A percentile compares a stretch with the other conserved stretches of the same genome.
Conservation (phyloP, 257 asterid species). For the Primulina eburnea region DNA sequence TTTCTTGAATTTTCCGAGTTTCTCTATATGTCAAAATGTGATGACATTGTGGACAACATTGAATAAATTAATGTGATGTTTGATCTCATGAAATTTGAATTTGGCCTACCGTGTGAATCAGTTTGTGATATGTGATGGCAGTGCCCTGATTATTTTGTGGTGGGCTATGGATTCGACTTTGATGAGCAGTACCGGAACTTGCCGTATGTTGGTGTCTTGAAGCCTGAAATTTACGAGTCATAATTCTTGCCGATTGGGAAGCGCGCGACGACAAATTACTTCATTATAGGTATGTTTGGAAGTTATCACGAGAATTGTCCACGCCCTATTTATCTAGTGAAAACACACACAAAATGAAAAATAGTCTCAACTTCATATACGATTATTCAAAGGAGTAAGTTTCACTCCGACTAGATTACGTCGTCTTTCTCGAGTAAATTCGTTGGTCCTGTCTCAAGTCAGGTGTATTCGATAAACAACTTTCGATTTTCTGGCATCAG, state of each 20-base stretch:
- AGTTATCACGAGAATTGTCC: too few relatives aligned
- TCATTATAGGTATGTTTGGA: background rate
- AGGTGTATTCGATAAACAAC: background rate
- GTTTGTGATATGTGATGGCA: background rate
- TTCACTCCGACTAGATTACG: too few relatives aligned
- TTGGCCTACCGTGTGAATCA: background rate
- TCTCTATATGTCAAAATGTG: background rate
- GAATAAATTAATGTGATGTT: background rate
- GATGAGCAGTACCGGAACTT: constrained; percentile 83
- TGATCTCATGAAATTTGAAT: background rate
- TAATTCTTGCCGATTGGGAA: background rate
- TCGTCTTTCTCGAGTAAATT: too few relatives aligned
- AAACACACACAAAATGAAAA: too few relatives aligned
- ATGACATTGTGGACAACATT: background rate
- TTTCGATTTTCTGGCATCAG: background rate
- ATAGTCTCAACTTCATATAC: too few relatives aligned
- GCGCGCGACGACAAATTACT: background rate
- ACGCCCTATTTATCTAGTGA: too few relatives aligned
- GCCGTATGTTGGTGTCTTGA: constrained; percentile 76
- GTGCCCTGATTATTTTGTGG: constrained; percentile 47
- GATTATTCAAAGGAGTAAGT: too few relatives aligned
- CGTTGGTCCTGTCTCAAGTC: background rate
- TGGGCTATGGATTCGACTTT: constrained; percentile 89
- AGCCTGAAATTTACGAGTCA: constrained; percentile 69
- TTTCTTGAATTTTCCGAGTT: background rate